Base-by-base conservation (phyloP, 192 early-diverging fungal species). In the Umbelopsis vinacea region DNA sequence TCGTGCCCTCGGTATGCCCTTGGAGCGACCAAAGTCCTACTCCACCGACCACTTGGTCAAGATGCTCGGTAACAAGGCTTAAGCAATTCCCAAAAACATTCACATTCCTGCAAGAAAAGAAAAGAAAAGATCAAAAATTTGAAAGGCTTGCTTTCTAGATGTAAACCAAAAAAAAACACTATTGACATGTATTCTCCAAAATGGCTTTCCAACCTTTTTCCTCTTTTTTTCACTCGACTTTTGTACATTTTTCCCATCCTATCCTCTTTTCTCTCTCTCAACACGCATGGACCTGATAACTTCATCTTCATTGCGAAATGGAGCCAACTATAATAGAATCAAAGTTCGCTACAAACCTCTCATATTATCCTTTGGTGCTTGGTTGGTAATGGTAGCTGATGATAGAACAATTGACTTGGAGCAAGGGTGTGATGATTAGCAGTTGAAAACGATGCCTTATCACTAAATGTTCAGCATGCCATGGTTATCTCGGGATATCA, bases 1-100 rank as follows among this genome's bases (percentile, higher is more conserved):
- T 87, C 92, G 97, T 79, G 94, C 93, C 71, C 91, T 98, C 63
- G 95, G 97, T 67, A 88, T 99, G 82, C 95, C 96, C 52, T 86
- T 96, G 60, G 95, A 95, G 88, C 88, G 94, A 72, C 93, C 94
- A 76, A 96, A 96, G 89, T 93, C 91, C 35, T 92, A 93, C 85
- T 92, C 90, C 70, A 95, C 94, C 71, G 92, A 89, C 69, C 72
- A 87, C 74, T 88, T 97, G 78, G 91, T 90, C 85, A 93, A 94
- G 84, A 94, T 95, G 91, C 92, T 93, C 80, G 89, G 77, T 71
- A 82, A 85, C 37, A 83, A 87, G 72, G 50, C 69, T 40, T 76
- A 76, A 72, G 43, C 29, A 15, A 70, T 8, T 7, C 11, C 55
- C 43, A 21, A 35, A 46, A 37, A 12, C 53, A 29, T 6, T 12